These are phyloP conservation scores for Melastoma candidum DNA, from an alignment of 441 rosid species.

Conservation along the genomic window DNA sequence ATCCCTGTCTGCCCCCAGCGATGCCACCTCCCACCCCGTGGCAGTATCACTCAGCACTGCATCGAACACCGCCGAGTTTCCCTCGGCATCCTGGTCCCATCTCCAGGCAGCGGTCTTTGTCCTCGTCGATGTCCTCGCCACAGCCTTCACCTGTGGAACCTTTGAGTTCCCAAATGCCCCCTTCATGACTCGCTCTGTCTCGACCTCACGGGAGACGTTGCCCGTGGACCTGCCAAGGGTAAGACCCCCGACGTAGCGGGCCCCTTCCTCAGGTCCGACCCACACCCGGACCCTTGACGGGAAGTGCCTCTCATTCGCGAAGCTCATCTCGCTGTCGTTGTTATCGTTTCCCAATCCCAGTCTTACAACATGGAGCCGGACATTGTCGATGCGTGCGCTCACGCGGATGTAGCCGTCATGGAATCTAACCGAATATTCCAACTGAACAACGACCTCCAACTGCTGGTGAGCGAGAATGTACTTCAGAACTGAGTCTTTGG, in stretches of 20 bases:
- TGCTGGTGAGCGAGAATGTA: conserved; percentile 80
- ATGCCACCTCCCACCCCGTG: conserved; percentile 39
- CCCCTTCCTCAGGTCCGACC: conserved; percentile 81
- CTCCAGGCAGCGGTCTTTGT: conserved; percentile 64
- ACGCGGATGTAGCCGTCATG: conserved; percentile 55
- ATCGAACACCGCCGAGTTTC: conserved; percentile 67
- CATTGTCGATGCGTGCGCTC: conserved; percentile 48
- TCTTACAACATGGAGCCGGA: conserved; percentile 59
- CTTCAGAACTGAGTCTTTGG: conserved; percentile 56
- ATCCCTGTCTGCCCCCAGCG: conserved; percentile 13
- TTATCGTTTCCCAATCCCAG: conserved; percentile 42
- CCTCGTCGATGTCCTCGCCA: conserved; percentile 38
- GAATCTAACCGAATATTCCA: conserved; percentile 51
- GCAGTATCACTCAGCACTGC: conserved; percentile 43
- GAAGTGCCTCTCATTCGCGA: conserved; percentile 37
- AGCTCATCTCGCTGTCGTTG: conserved; percentile 20
- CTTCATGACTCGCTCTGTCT: conserved; percentile 30
- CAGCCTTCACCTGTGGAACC: conserved; percentile 35
- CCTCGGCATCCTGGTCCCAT: conserved; percentile 76
- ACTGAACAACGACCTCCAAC: conserved; percentile 53
- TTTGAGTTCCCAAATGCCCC: conserved; percentile 30
- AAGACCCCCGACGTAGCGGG: conserved; percentile 45
- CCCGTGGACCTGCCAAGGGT: conserved; percentile 50
- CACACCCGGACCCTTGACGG: conserved; percentile 57
- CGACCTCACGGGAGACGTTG: conserved; percentile 39